A percentile compares a stretch with the other conserved stretches of the same genome.
Evolutionary conservation across 2,329 filamentous ascomycete genomes (phyloP).

Genomic region (Truncatella angustata): DNA sequence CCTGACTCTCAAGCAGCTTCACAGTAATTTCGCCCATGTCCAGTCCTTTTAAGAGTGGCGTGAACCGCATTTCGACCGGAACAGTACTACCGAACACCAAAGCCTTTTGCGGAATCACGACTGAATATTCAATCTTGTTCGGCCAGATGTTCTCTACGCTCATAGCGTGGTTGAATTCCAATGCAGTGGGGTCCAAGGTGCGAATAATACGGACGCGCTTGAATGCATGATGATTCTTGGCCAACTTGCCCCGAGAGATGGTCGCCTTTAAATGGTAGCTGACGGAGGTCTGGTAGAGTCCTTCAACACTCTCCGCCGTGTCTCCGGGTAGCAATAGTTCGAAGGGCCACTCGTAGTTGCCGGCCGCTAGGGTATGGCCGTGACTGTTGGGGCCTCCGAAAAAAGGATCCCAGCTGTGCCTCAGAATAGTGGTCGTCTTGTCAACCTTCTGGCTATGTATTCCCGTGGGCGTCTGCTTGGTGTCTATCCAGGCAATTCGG

Average conservation of each 20-base stretch:
- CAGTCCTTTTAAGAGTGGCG: constrained; percentile 84
- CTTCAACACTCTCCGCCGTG: constrained; percentile 85
- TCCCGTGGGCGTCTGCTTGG: constrained; percentile 49
- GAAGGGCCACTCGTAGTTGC: constrained; percentile 84
- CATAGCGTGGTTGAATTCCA: constrained; percentile 84
- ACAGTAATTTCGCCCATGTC: constrained; percentile 80
- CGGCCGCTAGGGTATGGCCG: constrained; percentile 61
- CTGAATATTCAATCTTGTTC: constrained; percentile 95
- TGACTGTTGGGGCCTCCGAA: constrained; percentile 54
- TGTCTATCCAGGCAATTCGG: constrained; percentile 61
- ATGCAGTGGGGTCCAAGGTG: constrained; percentile 71
- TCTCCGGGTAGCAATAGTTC: constrained; percentile 70
- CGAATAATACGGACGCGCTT: constrained; percentile 78
- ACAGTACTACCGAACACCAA: constrained; percentile 90
- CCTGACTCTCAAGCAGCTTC: constrained; percentile 76
- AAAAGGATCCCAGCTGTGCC: constrained; percentile 69
- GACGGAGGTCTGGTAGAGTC: constrained; percentile 79
- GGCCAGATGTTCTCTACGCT: constrained; percentile 97
- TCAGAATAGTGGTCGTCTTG: constrained; percentile 58
- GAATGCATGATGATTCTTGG: constrained; percentile 79
- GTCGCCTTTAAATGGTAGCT: constrained; percentile 91
- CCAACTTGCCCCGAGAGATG: constrained; percentile 81
- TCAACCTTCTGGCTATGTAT: constrained; percentile 60
- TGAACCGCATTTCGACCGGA: constrained; percentile 80
- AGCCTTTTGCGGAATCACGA: constrained; percentile 89